phyloP scores from a whole-genome alignment of 2,329 filamentous ascomycete species.

The Diatrype stigma region DNA sequence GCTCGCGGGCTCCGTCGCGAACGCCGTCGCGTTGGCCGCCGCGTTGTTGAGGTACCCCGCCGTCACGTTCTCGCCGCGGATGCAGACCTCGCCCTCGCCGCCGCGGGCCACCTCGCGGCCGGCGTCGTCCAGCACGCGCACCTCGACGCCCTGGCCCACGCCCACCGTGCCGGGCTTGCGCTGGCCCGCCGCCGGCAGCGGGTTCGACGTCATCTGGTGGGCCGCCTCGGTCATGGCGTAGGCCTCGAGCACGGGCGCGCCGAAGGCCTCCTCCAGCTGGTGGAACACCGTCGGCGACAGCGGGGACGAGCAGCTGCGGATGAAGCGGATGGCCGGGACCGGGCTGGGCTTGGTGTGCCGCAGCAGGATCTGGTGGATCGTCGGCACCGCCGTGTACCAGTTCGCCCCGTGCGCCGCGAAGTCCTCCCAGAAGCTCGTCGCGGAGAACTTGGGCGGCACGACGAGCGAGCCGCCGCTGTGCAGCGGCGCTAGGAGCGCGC shows the following conservation, averaged over 20 bases:
- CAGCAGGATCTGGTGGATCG: slow-evolving; percentile 85
- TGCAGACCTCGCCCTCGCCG: slow-evolving; percentile 75
- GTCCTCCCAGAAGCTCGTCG: slow-evolving; percentile 76
- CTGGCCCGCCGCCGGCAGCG: slow-evolving; percentile 59
- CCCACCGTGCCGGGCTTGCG: slow-evolving; percentile 80
- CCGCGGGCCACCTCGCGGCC: slow-evolving; percentile 67
- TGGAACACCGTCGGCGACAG: slow-evolving; percentile 78
- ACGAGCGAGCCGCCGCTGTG: slow-evolving; percentile 73
- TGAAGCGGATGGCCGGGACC: slow-evolving; percentile 73
- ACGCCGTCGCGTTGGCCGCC: slow-evolving; percentile 68
- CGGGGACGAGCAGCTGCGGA: slow-evolving; percentile 81
- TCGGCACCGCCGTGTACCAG: slow-evolving; percentile 92
- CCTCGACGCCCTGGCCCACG: slow-evolving; percentile 75
- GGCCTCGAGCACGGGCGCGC: slow-evolving; percentile 79
- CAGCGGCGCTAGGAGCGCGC: slow-evolving; percentile 74
- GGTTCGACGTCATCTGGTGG: slow-evolving; percentile 79
- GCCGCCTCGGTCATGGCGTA: slow-evolving; percentile 92
- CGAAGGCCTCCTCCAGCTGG: slow-evolving; percentile 70
- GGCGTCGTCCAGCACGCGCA: slow-evolving; percentile 69
- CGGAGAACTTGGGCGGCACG: slow-evolving; percentile 75
- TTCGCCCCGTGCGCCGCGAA: slow-evolving; percentile 72
- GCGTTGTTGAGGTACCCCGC: slow-evolving; percentile 82
- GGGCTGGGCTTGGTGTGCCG: slow-evolving; percentile 66
- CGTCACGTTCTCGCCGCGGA: slow-evolving; percentile 78
- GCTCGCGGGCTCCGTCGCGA: slow-evolving; percentile 52